Base-by-base conservation (phyloP, 2,329 filamentous ascomycete genomes). In the Aspergillus chevalieri region DNA sequence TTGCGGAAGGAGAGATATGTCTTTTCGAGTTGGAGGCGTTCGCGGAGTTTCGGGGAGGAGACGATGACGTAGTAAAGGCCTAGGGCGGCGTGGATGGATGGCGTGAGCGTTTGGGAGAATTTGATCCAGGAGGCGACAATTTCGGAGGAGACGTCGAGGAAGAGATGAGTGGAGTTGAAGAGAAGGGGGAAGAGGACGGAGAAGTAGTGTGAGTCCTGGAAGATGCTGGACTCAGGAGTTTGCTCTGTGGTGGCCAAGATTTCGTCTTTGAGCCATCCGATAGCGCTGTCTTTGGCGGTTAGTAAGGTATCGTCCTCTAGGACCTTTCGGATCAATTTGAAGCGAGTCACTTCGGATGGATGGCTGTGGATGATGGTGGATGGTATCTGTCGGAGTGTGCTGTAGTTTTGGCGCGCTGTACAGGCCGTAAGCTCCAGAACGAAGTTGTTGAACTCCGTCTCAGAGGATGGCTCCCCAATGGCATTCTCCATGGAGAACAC, bases 241-340 rank as follows among this genome's bases (percentile, higher is more conserved):
- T 43, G 48, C 7, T 30, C 41, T 54, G 47, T 52, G 4, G 76
- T 73, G 55, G 76, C 71, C 4, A 83, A 70, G 0, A 80, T 77
- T 58, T 83, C 81, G 38, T 79, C 72, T 58, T 82, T 83, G 30
- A 83, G 67, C 81, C 81, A 84, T 30, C 76, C 74, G 4, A 84
- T 75, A 2, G 80, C 80, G 39, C 75, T 76, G 33, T 79, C 78
- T 57, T 79, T 80, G 34, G 80, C 72, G 14, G 78, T 78, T 43
- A 76, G 73, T 50, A 79, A 75, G 0, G 72, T 71, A 15, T 77
- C 77, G 45, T 81, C 71, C 53, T 80, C 76, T 3, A 83, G 67
- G 2, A 79, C 78, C 42, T 77, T 75, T 4, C 74, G 71, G 47
- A 82, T 79, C 54, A 82, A 74, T 3, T 75, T 76, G 28, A 80